Conservation (phyloP, 1,284 basidiomycete genomes). For the Ceratobasidium sp. region DNA sequence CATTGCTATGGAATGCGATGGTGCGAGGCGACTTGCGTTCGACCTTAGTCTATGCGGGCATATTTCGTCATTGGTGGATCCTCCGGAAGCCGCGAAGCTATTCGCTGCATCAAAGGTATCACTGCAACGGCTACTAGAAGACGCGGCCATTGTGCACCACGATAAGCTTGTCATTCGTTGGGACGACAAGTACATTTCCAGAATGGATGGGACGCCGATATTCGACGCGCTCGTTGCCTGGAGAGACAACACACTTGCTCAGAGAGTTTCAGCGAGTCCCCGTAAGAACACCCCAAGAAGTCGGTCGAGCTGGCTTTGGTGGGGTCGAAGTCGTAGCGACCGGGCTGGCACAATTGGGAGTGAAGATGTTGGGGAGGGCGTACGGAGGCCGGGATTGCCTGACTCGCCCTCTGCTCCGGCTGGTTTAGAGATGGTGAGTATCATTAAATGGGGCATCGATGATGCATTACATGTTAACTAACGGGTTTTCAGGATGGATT, state of each 20-base stretch:
- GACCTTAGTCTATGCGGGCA: conserved; percentile 68
- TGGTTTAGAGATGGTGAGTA: conserved; percentile 32
- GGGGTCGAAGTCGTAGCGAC: conserved; percentile 52
- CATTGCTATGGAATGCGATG: conserved; percentile 54
- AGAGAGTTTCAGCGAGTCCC: conserved; percentile 52
- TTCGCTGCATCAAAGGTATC: conserved; percentile 71
- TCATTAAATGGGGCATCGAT: not conserved
- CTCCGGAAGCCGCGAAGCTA: conserved; percentile 56
- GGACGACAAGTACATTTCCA: conserved; percentile 75
- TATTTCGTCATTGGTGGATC: conserved; percentile 46
- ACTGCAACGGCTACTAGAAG: conserved; percentile 68
- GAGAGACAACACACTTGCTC: conserved; percentile 66
- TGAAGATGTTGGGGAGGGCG: conserved; percentile 56
- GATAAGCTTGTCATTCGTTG: conserved; percentile 74
- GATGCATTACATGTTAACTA: not conserved
- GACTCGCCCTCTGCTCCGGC: conserved; percentile 37
- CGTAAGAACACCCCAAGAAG: conserved; percentile 56
- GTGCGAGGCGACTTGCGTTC: conserved; percentile 65
- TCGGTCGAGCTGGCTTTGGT: conserved; percentile 44
- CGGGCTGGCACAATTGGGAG: conserved; percentile 53
- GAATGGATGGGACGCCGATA: conserved; percentile 72
- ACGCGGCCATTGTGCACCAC: conserved; percentile 68
- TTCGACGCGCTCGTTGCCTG: conserved; percentile 75
- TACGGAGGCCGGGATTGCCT: conserved; percentile 44
- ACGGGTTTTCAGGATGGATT: conserved; percentile 26